Conservation (phyloP, 192 early-diverging fungal species). For the Mortierella antarctica region DNA sequence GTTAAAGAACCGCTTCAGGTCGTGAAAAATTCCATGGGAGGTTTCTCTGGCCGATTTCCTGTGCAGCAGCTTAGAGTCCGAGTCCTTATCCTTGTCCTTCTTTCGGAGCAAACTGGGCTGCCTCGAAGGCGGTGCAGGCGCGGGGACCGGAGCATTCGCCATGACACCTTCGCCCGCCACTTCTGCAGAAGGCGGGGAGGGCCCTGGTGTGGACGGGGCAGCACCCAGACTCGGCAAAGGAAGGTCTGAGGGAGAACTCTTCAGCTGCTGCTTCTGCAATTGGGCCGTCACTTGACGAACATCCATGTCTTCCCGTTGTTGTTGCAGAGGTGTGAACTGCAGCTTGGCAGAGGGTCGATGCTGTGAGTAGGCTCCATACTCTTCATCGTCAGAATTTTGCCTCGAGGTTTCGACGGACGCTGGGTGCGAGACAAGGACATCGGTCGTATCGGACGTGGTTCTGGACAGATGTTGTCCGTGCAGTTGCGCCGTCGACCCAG, state of each 20-base stretch:
- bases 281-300: neutral
- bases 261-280: constrained; percentile 1
- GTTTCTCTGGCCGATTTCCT: constrained; percentile 23
- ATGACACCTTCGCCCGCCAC: constrained; percentile 17
- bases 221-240: neutral
- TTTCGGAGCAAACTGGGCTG: constrained; percentile 6
- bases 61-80: neutral
- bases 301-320: constrained; percentile 8
- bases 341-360: neutral
- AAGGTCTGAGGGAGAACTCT: neutral
- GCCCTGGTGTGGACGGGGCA: constrained; percentile 21
- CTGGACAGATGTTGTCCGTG: constrained; percentile 25
- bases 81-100: constrained; percentile 14
- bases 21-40: constrained; percentile 40
- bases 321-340: constrained; percentile 17
- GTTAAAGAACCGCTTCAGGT: constrained; percentile 40
- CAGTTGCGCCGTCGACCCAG: neutral
- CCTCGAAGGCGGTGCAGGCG: constrained; percentile 3
- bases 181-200: neutral
- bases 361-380: constrained; percentile 4
- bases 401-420: constrained; percentile 25
- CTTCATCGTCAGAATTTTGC: constrained; percentile 38
- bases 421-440: constrained; percentile 26
- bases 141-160: neutral
- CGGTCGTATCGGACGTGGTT: constrained; percentile 34